A percentile compares a stretch with the other conserved stretches of the same genome.
Conservation (phyloP, 202 grass and related monocot genomes). For the Setaria italica region DNA sequence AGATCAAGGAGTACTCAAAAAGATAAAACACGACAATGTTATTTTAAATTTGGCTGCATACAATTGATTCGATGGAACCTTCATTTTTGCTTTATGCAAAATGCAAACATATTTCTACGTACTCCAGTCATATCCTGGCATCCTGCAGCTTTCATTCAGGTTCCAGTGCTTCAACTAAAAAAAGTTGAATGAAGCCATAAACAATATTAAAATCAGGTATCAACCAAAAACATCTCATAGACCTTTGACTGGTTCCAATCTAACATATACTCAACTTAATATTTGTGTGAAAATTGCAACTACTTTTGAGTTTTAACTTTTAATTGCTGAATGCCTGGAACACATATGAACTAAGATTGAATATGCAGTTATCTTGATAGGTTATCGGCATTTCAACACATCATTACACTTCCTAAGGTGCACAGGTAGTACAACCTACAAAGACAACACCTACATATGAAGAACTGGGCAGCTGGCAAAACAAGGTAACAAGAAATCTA, state of each 20-base stretch:
- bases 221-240: neutral
- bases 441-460: neutral
- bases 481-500: neutral
- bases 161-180: neutral
- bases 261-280: neutral
- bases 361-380: neutral
- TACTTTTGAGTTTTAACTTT: neutral
- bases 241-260: neutral
- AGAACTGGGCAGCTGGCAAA: neutral
- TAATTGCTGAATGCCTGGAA: neutral
- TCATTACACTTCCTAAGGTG: neutral
- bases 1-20: neutral
- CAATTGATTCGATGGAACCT: neutral
- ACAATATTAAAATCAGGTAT: neutral
- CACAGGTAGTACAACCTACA: neutral
- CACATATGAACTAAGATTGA: neutral
- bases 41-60: neutral
- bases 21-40: neutral
- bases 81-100: conserved; percentile 27
- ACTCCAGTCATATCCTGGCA: neutral
- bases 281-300: neutral
- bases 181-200: neutral
- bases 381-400: neutral
- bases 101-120: neutral
- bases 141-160: neutral